phyloP scores from a whole-genome alignment of 305 asterid genomes.

The Coffea humblotiana region DNA sequence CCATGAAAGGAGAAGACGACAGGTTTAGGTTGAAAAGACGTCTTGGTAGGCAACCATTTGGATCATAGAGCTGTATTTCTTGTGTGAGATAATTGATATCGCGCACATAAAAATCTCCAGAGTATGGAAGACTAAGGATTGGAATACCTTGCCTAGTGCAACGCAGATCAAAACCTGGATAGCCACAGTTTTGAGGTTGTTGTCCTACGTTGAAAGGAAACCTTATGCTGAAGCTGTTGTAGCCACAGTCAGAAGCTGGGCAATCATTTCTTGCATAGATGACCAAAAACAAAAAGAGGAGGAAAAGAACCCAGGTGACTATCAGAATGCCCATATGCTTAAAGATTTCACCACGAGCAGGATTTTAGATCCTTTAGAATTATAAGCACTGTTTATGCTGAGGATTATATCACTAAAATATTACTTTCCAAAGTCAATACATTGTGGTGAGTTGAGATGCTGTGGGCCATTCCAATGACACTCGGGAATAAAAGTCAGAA shows the following conservation, averaged over 20 bases:
- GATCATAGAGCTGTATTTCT: conserved; percentile 53
- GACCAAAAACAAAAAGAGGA: conserved; percentile 26
- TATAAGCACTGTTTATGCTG: not conserved
- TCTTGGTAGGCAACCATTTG: conserved; percentile 48
- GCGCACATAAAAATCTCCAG: conserved; percentile 50
- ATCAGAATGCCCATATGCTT: conserved; percentile 45
- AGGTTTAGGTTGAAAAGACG: conserved; percentile 44
- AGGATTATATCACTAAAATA: conserved; percentile 5
- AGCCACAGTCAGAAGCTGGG: conserved; percentile 35
- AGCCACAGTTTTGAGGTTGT: conserved; percentile 47
- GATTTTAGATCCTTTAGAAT: not conserved
- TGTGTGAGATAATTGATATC: conserved; percentile 47
- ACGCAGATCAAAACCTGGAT: conserved; percentile 49
- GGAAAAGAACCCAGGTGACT: conserved; percentile 29
- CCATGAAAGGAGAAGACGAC: conserved; percentile 49
- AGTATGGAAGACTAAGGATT: conserved; percentile 42
- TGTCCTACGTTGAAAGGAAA: conserved; percentile 52
- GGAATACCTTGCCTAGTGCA: conserved; percentile 21
- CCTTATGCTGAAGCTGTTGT: conserved; percentile 30
- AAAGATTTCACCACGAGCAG: not conserved
- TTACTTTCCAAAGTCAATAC: conserved; percentile 13
- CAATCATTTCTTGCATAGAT: conserved; percentile 34
- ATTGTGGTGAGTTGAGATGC: not conserved
- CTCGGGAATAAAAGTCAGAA: not conserved
- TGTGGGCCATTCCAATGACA: not conserved